phyloP scores from a whole-genome alignment of 306 rosid species.

The Canavalia gladiata region DNA sequence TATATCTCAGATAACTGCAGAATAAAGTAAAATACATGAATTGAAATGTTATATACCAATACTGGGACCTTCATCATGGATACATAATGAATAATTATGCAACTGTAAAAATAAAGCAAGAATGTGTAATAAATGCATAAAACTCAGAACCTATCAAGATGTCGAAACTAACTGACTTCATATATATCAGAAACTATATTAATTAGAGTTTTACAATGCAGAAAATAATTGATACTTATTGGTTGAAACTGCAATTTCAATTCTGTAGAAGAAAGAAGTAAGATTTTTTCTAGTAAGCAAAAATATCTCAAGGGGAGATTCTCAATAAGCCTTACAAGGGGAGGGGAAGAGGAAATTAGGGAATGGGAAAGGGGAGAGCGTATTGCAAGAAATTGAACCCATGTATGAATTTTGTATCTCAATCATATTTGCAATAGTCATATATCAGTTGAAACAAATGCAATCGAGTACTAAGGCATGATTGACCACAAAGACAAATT shows the following conservation, averaged over 20 bases:
- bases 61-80: neutral
- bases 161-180: neutral
- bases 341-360: neutral
- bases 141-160: neutral
- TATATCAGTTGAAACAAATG: slow-evolving; percentile 5
- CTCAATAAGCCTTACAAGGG: neutral
- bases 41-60: slow-evolving; percentile 19
- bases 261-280: slow-evolving; percentile 13
- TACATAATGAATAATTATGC: slow-evolving; percentile 1
- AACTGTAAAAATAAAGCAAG: slow-evolving; percentile 21
- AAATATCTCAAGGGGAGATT: neutral
- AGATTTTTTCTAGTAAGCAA: slow-evolving; percentile 4
- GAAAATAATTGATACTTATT: slow-evolving; percentile 8
- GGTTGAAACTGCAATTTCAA: slow-evolving; percentile 28
- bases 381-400: neutral
- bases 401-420: slow-evolving; percentile 6
- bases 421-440: slow-evolving; percentile 24
- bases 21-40: slow-evolving; percentile 4
- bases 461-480: slow-evolving; percentile 10
- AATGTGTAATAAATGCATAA: slow-evolving; percentile 5
- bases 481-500: slow-evolving; percentile 31
- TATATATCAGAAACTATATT: slow-evolving; percentile 19
- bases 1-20: slow-evolving; percentile 13
- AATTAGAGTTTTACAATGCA: neutral
- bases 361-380: neutral